Evolutionary conservation across 306 rosid genomes (phyloP).

Genomic region (Ochetophila trinervis): DNA sequence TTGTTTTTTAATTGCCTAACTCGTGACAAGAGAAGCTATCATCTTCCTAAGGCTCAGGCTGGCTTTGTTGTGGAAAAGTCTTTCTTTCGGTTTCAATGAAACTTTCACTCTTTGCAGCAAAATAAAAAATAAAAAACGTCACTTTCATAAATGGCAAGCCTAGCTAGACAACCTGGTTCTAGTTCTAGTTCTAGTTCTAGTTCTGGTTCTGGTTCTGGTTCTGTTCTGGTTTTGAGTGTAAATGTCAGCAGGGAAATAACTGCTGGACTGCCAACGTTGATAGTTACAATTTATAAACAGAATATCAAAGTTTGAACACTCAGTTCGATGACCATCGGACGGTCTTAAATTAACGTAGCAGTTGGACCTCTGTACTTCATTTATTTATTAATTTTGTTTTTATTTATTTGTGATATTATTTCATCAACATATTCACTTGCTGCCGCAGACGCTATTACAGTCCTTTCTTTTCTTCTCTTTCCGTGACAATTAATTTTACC

Average conservation of each 20-base stretch:
- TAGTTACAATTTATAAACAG: not conserved
- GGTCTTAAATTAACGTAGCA: slow-evolving; percentile 1
- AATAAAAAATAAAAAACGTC: no score
- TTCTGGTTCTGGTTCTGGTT: not conserved
- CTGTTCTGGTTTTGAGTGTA: no score
- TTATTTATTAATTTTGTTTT: not conserved
- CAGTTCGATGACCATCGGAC: slow-evolving; percentile 23
- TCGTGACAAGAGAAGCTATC: no score
- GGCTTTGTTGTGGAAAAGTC: no score
- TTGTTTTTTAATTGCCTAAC: no score
- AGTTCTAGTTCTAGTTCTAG: no score
- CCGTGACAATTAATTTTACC: no score
- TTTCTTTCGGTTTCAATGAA: no score
- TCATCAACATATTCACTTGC: not conserved
- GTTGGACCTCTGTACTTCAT: not conserved
- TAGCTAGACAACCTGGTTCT: no score
- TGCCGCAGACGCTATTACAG: slow-evolving; percentile 22
- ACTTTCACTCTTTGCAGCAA: no score
- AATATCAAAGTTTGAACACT: not conserved
- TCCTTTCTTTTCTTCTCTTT: not conserved
- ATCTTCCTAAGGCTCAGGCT: no score
- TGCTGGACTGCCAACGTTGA: slow-evolving; percentile 22
- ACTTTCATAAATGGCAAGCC: no score
- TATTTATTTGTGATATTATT: not conserved
- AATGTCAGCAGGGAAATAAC: not conserved